Base-by-base conservation (phyloP, 176 grass and related monocot genomes). In the Oryza punctata region DNA sequence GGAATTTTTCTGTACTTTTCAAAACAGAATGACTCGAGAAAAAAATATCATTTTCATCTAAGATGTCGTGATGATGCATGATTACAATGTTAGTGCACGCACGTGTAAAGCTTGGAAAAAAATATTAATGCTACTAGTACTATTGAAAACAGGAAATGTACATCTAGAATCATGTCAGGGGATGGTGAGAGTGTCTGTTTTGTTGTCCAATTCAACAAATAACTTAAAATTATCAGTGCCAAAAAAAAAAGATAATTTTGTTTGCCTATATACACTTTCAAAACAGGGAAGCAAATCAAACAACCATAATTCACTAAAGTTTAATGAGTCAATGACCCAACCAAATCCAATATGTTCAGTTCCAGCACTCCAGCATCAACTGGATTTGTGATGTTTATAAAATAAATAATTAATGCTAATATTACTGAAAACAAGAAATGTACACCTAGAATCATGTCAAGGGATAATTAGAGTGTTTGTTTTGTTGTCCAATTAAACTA, bases 71-170 rank as follows among this genome's bases (percentile, higher is more conserved):
- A 19, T 28, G 49, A 33, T 19, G 16, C 76, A 80, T 70, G 76
- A 89, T 89, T 85, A 65, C 82, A 64, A 29, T 19, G 38, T 64
- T 65, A 69, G 64, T 85, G 79, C 54, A 28, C 64, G 87, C 82
- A 85, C 65, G 71, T 85, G 87, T 76, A 52, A 29, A 23, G n/a
- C 41, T 18, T 43, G 32, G 25, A 43, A 80, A 68, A 68, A 68
- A 81, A 30, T 41, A 41, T 41, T 41, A 41, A 41, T 41, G 40
- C 40, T 41, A 41, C 40, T 10, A 41, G 40, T 41, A 41, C 11
- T 41, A 41, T 41, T 41, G 40, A 3, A 81, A 83, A 13, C 2
- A 26, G 27, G 10, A 15, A 41, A 85, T 10, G 38, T 69, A 65
- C 65, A 19, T 43, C 32, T 66, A 52, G 18, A 41, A 83, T 77